Conservation (phyloP, 805 yeast genomes). For the Yamadazyma olivae region DNA sequence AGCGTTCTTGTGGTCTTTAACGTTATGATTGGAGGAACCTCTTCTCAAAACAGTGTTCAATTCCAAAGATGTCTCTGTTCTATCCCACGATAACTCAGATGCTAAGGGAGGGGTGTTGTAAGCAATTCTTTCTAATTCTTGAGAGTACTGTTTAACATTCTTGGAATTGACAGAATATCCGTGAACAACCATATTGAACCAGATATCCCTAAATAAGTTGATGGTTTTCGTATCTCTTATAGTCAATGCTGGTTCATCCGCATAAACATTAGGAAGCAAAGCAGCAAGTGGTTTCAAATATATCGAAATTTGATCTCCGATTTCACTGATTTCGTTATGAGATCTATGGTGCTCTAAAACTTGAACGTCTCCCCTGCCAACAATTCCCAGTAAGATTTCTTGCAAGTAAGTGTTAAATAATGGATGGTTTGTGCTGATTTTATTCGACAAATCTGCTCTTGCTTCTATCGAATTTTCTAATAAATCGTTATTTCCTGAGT, state of each 20-base stretch:
- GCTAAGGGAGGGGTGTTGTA: slow-evolving; percentile 86
- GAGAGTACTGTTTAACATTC: slow-evolving; percentile 44
- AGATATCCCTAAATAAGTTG: slow-evolving; percentile 74
- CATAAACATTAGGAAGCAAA: slow-evolving; percentile 57
- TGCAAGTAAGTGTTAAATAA: slow-evolving; percentile 51
- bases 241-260: slow-evolving; percentile 39
- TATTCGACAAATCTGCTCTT: slow-evolving; percentile 43
- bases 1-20: slow-evolving; percentile 68
- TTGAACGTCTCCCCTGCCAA: slow-evolving; percentile 77
- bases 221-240: slow-evolving; percentile 48
- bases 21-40: slow-evolving; percentile 80
- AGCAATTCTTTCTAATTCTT: slow-evolving; percentile 67
- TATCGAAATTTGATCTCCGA: slow-evolving; percentile 64
- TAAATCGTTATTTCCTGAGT: slow-evolving; percentile 35
- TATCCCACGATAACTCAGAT: slow-evolving; percentile 72
- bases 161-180: slow-evolving; percentile 70
- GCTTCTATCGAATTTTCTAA: slow-evolving; percentile 47
- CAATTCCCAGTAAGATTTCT: slow-evolving; percentile 64
- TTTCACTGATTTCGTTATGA: slow-evolving; percentile 64
- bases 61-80: slow-evolving; percentile 89
- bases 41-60: slow-evolving; percentile 86
- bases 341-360: slow-evolving; percentile 76
- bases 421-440: slow-evolving; percentile 38
- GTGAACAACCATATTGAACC: slow-evolving; percentile 93
- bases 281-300: slow-evolving; percentile 73